phyloP scores from a whole-genome alignment of 805 yeast species.

The Alloascoidea africana region DNA sequence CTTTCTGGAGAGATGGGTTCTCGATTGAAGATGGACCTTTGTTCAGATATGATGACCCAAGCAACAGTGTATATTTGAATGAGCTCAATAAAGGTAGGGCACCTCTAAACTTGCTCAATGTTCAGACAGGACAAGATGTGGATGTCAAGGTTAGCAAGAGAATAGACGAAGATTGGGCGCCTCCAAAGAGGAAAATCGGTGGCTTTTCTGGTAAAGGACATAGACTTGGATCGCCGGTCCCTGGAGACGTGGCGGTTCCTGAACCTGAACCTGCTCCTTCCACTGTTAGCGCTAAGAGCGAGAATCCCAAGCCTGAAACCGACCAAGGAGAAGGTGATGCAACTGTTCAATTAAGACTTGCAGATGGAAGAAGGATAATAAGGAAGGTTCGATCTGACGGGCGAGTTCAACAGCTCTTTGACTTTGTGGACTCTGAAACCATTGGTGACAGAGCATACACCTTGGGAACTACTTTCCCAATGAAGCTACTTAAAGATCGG shows the following conservation, averaged over 20 bases:
- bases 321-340: constrained; percentile 42
- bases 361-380: constrained; percentile 60
- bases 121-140: constrained; percentile 82
- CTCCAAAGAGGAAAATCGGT: constrained; percentile 45
- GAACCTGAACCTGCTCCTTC: constrained; percentile 6
- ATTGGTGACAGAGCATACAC: constrained; percentile 35
- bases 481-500: constrained; percentile 48
- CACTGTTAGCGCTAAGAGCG: constrained; percentile 12
- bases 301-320: constrained; percentile 11
- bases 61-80: constrained; percentile 60
- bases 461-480: constrained; percentile 73
- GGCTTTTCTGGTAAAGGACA: constrained; percentile 75
- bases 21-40: constrained; percentile 86
- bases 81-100: constrained; percentile 86
- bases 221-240: constrained; percentile 81
- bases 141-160: constrained; percentile 78
- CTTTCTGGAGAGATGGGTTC: constrained; percentile 95
- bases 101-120: constrained; percentile 70
- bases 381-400: constrained; percentile 51
- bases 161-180: constrained; percentile 62
- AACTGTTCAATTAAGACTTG: constrained; percentile 67
- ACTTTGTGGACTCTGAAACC: constrained; percentile 42
- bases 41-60: constrained; percentile 82
- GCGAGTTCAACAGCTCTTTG: constrained; percentile 50
- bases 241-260: constrained; percentile 35